Evolutionary conservation across 768 basidiomycete species (phyloP).

Genomic region (Leccinum rimulosum): DNA sequence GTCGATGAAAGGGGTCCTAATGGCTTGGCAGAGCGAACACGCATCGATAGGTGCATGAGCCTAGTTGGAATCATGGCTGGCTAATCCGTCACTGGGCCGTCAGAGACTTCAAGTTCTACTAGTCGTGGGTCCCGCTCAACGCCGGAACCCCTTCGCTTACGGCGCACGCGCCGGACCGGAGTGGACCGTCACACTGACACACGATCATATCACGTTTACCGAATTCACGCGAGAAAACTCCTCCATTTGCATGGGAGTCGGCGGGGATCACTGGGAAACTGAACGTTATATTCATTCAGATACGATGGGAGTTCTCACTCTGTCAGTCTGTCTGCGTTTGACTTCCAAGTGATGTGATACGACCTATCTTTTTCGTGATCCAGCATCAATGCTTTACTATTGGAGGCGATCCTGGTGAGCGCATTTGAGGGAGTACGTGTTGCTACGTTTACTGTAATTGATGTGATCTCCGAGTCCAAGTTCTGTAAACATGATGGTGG

Average conservation of each 20-base stretch:
- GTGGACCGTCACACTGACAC: too few species aligned
- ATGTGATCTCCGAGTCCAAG: constrained; percentile 5
- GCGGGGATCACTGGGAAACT: background rate
- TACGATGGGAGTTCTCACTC: constrained; percentile 14
- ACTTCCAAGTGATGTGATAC: too few species aligned
- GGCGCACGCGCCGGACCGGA: too few species aligned
- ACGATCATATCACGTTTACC: too few species aligned
- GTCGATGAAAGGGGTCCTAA: background rate
- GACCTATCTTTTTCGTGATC: too few species aligned
- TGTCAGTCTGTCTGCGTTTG: background rate
- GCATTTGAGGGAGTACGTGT: background rate
- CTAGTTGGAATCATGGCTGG: background rate
- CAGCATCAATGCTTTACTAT: constrained; percentile 10
- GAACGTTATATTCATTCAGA: constrained; percentile 10
- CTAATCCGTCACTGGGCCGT: background rate
- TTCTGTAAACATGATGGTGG: constrained; percentile 12
- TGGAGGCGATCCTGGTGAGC: constrained; percentile 13
- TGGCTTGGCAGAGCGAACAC: background rate
- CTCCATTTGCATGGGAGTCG: too few species aligned
- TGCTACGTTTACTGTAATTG: background rate
- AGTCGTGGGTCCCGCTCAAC: background rate
- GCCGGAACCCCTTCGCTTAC: too few species aligned
- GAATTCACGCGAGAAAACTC: too few species aligned
- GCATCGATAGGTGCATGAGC: background rate
- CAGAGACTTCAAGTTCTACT: background rate